Percentiles rank a stretch among this genome's conserved stretches.
Conservation (phyloP, 495 filamentous ascomycete genomes). For the Neurospora sp. region DNA sequence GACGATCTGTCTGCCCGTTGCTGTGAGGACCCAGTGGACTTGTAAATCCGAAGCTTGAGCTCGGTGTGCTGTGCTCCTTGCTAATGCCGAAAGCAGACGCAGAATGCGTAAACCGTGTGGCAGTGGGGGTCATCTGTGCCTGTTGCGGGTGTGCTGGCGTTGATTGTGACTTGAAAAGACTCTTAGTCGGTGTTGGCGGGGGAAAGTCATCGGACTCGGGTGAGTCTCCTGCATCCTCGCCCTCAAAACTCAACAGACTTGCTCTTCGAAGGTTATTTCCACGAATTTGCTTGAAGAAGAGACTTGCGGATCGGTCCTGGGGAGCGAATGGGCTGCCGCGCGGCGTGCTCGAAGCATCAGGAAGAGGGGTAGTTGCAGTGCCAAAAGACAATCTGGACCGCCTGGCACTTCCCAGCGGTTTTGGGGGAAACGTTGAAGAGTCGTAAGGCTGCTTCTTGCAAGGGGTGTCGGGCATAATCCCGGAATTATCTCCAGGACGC, state of each 20-base stretch:
- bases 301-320: slow-evolving; percentile 39
- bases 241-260: slow-evolving; percentile 70
- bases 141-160: slow-evolving; percentile 10
- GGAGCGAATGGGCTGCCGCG: slow-evolving; percentile 50
- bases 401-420: slow-evolving; percentile 42
- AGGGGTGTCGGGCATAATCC: slow-evolving; percentile 78
- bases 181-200: slow-evolving; percentile 90
- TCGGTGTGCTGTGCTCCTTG: slow-evolving; percentile 9
- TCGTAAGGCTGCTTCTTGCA: slow-evolving; percentile 72
- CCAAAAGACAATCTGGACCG: slow-evolving; percentile 24
- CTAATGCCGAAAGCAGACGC: slow-evolving; percentile 16
- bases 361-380: slow-evolving; percentile 53
- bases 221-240: slow-evolving; percentile 50
- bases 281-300: slow-evolving; percentile 27
- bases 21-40: slow-evolving; percentile 14
- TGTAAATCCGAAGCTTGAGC: slow-evolving; percentile 35
- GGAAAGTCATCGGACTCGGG: slow-evolving; percentile 57
- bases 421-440: slow-evolving; percentile 51
- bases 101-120: slow-evolving; percentile 18
- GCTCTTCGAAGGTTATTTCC: slow-evolving; percentile 47
- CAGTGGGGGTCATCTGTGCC: slow-evolving; percentile 15
- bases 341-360: slow-evolving; percentile 30
- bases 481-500: slow-evolving; percentile 21
- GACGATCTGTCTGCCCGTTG: slow-evolving; percentile 1
- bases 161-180: slow-evolving; percentile 28